Base-by-base conservation (phyloP, 1,139 yeast species). In the Suhomyces panamericanus region DNA sequence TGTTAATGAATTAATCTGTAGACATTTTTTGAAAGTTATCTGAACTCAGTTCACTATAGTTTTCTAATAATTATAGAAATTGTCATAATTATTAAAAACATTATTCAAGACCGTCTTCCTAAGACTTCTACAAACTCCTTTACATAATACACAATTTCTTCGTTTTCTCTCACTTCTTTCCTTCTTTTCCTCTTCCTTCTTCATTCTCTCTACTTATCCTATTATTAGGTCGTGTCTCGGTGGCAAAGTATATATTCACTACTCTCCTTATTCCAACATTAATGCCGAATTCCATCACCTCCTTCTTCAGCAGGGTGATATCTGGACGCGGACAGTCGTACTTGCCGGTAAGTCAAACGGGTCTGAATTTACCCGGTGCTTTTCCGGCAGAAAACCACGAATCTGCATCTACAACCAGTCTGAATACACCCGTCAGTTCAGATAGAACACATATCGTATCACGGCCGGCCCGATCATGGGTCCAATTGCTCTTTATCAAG, bases 401-500 rank as follows among this genome's bases (percentile, higher is more conserved):
- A 27, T 41, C 48, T n/a, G 43, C 37, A 3, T 31, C 31, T 22
- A 35, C 48, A 17, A 38, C 32, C 24, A n/a, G 27, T 22, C 29
- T 17, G 9, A 36, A 45, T 20, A 14, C 32, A 13, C 5, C 33
- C 16, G 34, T 44, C 35, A 48, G 43, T 29, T 44, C 50, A 15
- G 48, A 46, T 11, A 14, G 43, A 13, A 15, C 46, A 7, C 32
- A 22, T 32, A 24, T 15, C 10, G 33, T 35, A 6, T 15, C 32
- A 6, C 13, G 37, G 9, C 16, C 28, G 12, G 9, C 40, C 13
- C 35, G 31, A n/a, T 38, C 41, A 17, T 59, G 62, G 60, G 14
- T 59, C 13, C 57, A 51, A 37, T 51, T 53, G 34, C 10, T 69
- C 2, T 34, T 69, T 8, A 51, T 69, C 27, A 64, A 64, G 47